phyloP scores from a whole-genome alignment of 2,329 filamentous ascomycete genomes.

The Acarospora socialis region DNA sequence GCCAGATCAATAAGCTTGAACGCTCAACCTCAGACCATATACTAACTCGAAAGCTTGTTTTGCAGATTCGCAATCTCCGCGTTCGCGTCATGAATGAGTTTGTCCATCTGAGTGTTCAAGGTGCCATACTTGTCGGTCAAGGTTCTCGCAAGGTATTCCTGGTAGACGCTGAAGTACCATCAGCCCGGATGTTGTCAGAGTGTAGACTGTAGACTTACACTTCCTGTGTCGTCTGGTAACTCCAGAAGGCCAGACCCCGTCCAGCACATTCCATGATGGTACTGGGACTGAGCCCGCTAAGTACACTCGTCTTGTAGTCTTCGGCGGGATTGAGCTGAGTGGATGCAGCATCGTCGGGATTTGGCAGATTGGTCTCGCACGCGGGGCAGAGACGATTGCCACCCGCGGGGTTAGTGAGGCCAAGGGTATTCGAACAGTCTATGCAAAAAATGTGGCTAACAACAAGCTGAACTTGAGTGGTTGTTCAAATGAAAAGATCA shows the following conservation, averaged over 20 bases:
- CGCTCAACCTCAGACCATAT: not conserved
- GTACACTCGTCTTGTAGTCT: constrained; percentile 75
- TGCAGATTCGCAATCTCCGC: constrained; percentile 53
- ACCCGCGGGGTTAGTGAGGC: constrained; percentile 43
- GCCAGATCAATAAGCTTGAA: constrained; percentile 9
- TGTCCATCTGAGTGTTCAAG: constrained; percentile 54
- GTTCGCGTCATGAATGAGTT: constrained; percentile 61
- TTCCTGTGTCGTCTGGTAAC: constrained; percentile 72
- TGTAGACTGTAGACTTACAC: constrained; percentile 40
- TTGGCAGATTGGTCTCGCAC: constrained; percentile 53
- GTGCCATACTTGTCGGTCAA: constrained; percentile 56
- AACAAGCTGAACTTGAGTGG: constrained; percentile 11
- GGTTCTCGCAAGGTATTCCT: constrained; percentile 58
- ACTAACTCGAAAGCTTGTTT: constrained; percentile 47
- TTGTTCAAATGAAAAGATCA: not conserved
- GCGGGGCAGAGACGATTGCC: constrained; percentile 55
- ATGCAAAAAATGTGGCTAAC: constrained; percentile 76
- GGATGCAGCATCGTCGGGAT: constrained; percentile 60
- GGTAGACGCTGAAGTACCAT: constrained; percentile 47
- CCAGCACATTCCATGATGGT: constrained; percentile 78
- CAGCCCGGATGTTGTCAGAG: constrained; percentile 6
- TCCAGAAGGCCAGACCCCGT: constrained; percentile 69
- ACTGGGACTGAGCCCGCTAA: constrained; percentile 68
- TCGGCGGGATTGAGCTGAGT: constrained; percentile 64
- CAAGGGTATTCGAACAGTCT: constrained; percentile 52